phyloP scores from a whole-genome alignment of 1,284 basidiomycete genomes.

The Pseudozyma pruni region DNA sequence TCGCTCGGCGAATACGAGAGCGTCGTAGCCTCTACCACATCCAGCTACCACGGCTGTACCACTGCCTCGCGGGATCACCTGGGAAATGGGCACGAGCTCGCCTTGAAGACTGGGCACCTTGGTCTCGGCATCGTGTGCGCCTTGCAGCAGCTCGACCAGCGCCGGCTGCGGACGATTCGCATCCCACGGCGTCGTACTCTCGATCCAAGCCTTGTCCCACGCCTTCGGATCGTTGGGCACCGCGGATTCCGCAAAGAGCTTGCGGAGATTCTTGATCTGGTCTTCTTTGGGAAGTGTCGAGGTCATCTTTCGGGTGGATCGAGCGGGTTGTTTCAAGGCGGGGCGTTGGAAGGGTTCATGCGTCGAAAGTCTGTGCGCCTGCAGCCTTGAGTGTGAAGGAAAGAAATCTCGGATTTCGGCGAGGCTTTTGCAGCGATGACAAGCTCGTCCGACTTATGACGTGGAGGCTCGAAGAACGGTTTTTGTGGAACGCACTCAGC shows the following conservation, averaged over 20 bases:
- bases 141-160: constrained; percentile 37
- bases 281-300: constrained; percentile 24
- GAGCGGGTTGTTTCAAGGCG: too few species aligned
- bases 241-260: constrained; percentile 37
- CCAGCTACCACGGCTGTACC: constrained; percentile 42
- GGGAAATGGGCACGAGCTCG: constrained; percentile 16
- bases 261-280: constrained; percentile 30
- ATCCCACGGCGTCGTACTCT: constrained; percentile 54
- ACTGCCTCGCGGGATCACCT: constrained; percentile 18
- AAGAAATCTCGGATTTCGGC: constrained; percentile 13
- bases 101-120: constrained; percentile 18
- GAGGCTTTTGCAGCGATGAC: constrained; percentile 5
- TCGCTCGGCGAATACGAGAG: constrained; percentile 42
- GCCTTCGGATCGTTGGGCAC: constrained; percentile 47
- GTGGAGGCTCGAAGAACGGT: constrained; percentile 17
- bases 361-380: too few species aligned
- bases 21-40: constrained; percentile 51
- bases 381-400: background rate
- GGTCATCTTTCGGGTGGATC: too few species aligned
- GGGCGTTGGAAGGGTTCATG: too few species aligned
- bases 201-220: constrained; percentile 55
- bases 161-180: constrained; percentile 43
- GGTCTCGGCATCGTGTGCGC: constrained; percentile 26
- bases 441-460: constrained; percentile 23
- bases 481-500: background rate